Evolutionary conservation across 805 yeast genomes (phyloP), one percentile per base, ranked within the genome.

Genomic region (Saturnispora zaruensis): DNA sequence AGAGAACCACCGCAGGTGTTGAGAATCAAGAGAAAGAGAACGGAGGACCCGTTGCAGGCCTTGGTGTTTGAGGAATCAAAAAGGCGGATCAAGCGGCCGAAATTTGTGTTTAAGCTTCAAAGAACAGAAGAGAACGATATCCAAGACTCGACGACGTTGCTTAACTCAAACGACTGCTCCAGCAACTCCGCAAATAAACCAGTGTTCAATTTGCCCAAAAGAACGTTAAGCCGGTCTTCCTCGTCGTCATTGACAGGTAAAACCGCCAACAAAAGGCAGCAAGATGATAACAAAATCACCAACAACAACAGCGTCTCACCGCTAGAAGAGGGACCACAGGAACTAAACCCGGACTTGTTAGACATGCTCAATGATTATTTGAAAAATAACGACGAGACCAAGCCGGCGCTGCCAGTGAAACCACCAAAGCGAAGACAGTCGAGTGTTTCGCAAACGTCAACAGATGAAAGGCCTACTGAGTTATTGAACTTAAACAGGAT

Each of bases 1-100:
- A 49, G 53, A 33, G 50, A 53, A 25, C 62, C 61, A 11, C 95
- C 95, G 1, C 77, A 76, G 48, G 72, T 84, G 24, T 81, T 91
- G 41, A 76, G 96, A 52, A 85, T 91, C 62, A 91, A 93, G 66
- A 76, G 98, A 51, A 84, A 84, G 60, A 74, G 96, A 52, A 82
- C 79, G 48, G 93, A 88, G 59, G 96, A 87, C 57, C 96, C 97
- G 2, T 72, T 91, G 23, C 88, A 86, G 57, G 96, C 96, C 1
- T 72, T 90, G 13, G 67, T 77, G 8, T 58, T 77, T 25, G 79
- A 76, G 46, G 71, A 70, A 37, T 32, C 51, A 5, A 52, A 50
- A 23, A 50, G 55, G n/a, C 54, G 48, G n/a, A 44, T 46, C 23
- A 50, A 47, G 24, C 24, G 54, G 26, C 56, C 71, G 3, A 59